A percentile compares a stretch with the other conserved stretches of the same genome.
Evolutionary conservation across 306 rosid species (phyloP).

Genomic region (Neltuma alba): DNA sequence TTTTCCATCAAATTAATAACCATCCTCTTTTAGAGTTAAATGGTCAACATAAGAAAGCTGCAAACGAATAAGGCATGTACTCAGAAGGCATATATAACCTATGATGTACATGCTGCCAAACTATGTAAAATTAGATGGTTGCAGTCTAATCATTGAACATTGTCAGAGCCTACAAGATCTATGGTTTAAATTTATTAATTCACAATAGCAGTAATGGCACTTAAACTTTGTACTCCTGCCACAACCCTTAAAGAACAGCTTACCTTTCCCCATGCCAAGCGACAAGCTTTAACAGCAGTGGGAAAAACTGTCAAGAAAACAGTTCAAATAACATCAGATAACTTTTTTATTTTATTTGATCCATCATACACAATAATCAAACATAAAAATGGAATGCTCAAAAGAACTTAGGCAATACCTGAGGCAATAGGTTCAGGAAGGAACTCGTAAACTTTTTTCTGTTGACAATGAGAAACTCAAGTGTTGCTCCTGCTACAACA

Average conservation of each 20-base stretch:
- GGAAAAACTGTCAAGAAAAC: constrained; percentile 79
- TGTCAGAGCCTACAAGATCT: background rate
- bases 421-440: constrained; percentile 87
- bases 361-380: background rate
- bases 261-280: constrained; percentile 95
- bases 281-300: constrained; percentile 86
- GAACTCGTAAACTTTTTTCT: constrained; percentile 67
- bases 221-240: background rate
- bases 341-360: constrained; percentile 15
- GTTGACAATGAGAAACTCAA: constrained; percentile 77
- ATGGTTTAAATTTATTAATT: constrained; percentile 16
- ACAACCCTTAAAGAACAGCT: constrained; percentile 20
- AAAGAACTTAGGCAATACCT: constrained; percentile 55
- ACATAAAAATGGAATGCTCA: constrained; percentile 14
- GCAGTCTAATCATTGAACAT: background rate
- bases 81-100: background rate
- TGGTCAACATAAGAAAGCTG: background rate
- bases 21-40: background rate
- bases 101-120: background rate
- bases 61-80: background rate
- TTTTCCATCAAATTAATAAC: background rate
- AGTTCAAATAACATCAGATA: constrained; percentile 33
- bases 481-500: constrained; percentile 77
- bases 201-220: constrained; percentile 20
- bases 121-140: background rate